Evolutionary conservation across 1,284 basidiomycete genomes (phyloP), one percentile per base, ranked within the genome.

Genomic region (Moniliophthora roreri): DNA sequence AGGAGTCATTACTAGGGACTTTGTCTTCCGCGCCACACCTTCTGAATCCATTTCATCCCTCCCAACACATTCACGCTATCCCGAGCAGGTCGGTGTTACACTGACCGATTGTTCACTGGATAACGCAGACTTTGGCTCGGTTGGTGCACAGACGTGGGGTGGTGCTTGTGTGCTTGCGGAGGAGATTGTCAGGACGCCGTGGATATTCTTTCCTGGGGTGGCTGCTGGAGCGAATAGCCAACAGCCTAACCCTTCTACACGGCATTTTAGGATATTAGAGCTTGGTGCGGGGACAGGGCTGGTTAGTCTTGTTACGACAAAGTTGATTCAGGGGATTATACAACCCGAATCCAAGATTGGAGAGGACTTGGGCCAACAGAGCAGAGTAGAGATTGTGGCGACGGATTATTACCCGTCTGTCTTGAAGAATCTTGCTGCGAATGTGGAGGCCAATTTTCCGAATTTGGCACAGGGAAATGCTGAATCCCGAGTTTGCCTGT

Each of bases 131-230:
- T 88, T 87, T 60, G 73, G 79, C 3, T 85, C 81, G 50, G 87
- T 95, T 16, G 94, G 93, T 5, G 87, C 92, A 16, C 93, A 95
- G 69, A 96, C 93, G 0, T 96, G 93, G 94, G 93, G 93, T 1
- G 82, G 85, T 4, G 89, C 91, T 0, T 93, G 89, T 59, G 81
- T 95, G 4, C 77, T 96, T 38, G 84, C 91, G 0, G 85, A 93
- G 62, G 80, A 87, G 69, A 81, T 95, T 49, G 79, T 82, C 1
- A 76, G 84, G 18, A 65, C 76, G 23, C 90, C 91, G 0, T 63
- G 55, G 1, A 59, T 60, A 1, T 91, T 89, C 62, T 57, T 59
- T 24, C 48, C 53, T 21, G 36, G 26, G 23, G 10, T 6, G 8
- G 15, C 13, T 32, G 9, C 15, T 18, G 7, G 7, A 18, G 1